phyloP scores from a whole-genome alignment of 2,329 filamentous ascomycete genomes.

The Ustilaginoidea virens region DNA sequence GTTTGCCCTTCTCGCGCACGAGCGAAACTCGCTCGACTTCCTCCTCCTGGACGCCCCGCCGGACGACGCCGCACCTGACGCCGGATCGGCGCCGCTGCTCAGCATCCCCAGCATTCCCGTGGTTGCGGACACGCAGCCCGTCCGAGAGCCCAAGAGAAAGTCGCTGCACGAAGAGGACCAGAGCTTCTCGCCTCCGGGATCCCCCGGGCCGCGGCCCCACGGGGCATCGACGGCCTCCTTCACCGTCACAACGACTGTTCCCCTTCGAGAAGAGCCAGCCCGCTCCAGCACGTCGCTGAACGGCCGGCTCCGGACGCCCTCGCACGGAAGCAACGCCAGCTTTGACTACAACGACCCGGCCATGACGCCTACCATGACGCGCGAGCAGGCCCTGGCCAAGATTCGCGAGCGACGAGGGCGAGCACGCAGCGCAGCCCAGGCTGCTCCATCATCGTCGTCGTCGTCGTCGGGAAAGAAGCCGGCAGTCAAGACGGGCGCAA shows the following conservation, averaged over 20 bases:
- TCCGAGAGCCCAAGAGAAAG: conserved; percentile 1
- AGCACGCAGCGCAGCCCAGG: conserved; percentile 51
- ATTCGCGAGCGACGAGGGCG: conserved; percentile 59
- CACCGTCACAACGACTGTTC: conserved; percentile 34
- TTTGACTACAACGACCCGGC: conserved; percentile 43
- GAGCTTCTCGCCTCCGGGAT: conserved; percentile 8
- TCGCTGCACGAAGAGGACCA: conserved; percentile 3
- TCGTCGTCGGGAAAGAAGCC: conserved; percentile 43
- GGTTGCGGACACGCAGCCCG: conserved; percentile 5
- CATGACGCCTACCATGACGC: conserved; percentile 49
- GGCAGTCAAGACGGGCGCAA: conserved; percentile 36
- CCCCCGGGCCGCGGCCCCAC: conserved; percentile 23
- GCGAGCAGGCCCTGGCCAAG: conserved; percentile 60
- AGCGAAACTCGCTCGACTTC: conserved; percentile 43
- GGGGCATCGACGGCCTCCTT: conserved; percentile 29
- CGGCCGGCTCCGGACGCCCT: conserved; percentile 30
- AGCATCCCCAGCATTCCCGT: conserved; percentile 26
- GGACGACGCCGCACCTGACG: conserved; percentile 18
- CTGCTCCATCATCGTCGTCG: conserved; percentile 43
- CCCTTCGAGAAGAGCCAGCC: conserved; percentile 29
- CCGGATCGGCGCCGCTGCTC: conserved; percentile 17
- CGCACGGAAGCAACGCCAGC: conserved; percentile 19
- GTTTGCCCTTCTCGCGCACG: conserved; percentile 36
- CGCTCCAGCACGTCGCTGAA: conserved; percentile 24
- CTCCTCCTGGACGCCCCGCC: conserved; percentile 44